Evolutionary conservation across 352 stramenopile genomes (phyloP).

Genomic region (Pythium guiyangense): DNA sequence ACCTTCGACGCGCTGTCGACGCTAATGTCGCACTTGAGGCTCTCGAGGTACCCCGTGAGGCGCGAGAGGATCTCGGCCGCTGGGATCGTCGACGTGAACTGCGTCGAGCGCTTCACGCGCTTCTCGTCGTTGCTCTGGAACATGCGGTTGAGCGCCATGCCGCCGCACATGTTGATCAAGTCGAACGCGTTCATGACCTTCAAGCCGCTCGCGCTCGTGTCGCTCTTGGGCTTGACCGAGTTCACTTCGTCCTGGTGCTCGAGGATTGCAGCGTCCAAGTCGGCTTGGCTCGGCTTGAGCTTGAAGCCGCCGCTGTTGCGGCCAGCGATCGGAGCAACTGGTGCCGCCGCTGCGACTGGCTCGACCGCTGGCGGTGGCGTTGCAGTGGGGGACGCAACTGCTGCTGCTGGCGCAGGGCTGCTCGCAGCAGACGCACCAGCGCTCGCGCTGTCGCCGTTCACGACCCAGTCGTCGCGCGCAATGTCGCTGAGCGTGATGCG

Average conservation of each 20-base stretch:
- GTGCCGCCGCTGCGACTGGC: background rate
- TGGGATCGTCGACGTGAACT: conserved; percentile 83
- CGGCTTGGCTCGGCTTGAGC: conserved; percentile 78
- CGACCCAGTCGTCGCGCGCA: conserved; percentile 87
- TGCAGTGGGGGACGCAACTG: background rate
- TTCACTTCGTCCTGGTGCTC: conserved; percentile 79
- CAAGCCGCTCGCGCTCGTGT: conserved; percentile 31
- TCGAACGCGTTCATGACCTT: conserved; percentile 92
- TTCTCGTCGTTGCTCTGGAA: conserved; percentile 87
- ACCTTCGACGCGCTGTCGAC: conserved; percentile 79
- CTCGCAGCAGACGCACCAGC: conserved; percentile 15
- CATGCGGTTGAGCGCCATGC: conserved; percentile 89
- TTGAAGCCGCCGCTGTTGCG: conserved; percentile 37
- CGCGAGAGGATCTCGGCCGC: conserved; percentile 74
- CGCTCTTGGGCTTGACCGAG: conserved; percentile 39
- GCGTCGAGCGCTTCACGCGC: conserved; percentile 78
- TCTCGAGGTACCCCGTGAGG: conserved; percentile 74
- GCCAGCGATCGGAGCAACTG: background rate
- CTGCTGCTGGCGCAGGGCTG: background rate
- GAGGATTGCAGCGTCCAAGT: conserved; percentile 76
- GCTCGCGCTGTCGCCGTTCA: conserved; percentile 36
- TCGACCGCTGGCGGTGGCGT: conserved; percentile 11
- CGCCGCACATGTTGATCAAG: conserved; percentile 91
- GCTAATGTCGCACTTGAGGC: conserved; percentile 72
- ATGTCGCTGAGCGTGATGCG: conserved; percentile 89